These are phyloP conservation scores for Eucalyptus sp. DNA, from an alignment of 345 rosid genomes.

Conservation along the genomic window DNA sequence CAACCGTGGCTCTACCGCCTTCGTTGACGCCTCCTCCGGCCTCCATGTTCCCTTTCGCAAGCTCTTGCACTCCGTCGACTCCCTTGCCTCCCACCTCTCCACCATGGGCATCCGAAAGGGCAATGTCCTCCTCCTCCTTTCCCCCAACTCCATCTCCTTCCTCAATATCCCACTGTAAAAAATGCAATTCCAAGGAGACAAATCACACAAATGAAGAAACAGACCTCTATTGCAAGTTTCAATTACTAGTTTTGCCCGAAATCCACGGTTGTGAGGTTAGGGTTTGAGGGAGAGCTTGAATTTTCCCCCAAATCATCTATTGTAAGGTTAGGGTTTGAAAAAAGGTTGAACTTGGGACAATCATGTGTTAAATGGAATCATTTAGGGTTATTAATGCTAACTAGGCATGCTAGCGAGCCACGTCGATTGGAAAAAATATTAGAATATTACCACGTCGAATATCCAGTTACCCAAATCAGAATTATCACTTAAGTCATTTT, in stretches of 20 bases:
- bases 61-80: not conserved
- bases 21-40: not conserved
- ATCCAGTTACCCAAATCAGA: accelerated
- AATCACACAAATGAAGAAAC: not conserved
- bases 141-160: not conserved
- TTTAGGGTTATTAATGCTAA: no score
- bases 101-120: not conserved
- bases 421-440: no score
- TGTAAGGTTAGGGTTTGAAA: not conserved
- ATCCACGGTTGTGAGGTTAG: not conserved
- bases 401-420: not conserved
- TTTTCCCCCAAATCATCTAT: no score
- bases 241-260: not conserved
- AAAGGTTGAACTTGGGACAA: not conserved
- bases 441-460: no score
- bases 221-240: not conserved
- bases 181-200: not conserved
- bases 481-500: not conserved
- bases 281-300: not conserved
- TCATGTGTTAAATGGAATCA: not conserved
- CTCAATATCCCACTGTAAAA: not conserved
- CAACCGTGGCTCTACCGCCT: not conserved
- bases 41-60: not conserved
- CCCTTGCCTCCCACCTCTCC: not conserved
- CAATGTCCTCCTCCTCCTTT: not conserved